Conservation (phyloP, 139 green algal species). For the Trebouxia sp. region DNA sequence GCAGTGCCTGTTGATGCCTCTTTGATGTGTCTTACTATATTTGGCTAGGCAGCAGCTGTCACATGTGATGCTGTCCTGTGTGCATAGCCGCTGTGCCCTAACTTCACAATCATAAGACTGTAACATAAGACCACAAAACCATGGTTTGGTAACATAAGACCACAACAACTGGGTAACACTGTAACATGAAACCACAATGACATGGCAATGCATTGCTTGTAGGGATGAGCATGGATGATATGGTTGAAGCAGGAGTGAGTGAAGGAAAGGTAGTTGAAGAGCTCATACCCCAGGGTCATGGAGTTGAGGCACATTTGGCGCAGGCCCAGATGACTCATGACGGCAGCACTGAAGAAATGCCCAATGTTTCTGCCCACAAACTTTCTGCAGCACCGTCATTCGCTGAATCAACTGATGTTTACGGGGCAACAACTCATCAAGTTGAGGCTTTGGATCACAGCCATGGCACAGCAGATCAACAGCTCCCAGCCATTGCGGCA, state of each 20-base stretch:
- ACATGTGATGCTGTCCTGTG: too few species aligned
- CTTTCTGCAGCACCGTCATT: too few species aligned
- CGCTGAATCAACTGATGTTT: too few species aligned
- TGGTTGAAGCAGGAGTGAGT: background rate
- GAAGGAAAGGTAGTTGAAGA: background rate
- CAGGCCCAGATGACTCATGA: background rate
- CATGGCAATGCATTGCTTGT: background rate
- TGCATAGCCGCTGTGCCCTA: too few species aligned
- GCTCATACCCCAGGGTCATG: background rate
- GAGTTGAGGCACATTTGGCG: background rate
- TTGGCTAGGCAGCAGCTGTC: too few species aligned
- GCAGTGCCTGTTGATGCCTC: too few species aligned
- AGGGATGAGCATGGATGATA: slow-evolving; percentile 14
- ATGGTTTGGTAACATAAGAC: background rate
- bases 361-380: background rate
- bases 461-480: background rate
- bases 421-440: too few species aligned
- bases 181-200: background rate
- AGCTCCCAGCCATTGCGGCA: background rate
- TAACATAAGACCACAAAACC: background rate
- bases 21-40: too few species aligned
- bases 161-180: background rate
- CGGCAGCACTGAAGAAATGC: background rate
- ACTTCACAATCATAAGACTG: background rate
- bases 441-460: too few species aligned